Evolutionary conservation across 768 basidiomycete species (phyloP).

Genomic region (Boletus edulis): DNA sequence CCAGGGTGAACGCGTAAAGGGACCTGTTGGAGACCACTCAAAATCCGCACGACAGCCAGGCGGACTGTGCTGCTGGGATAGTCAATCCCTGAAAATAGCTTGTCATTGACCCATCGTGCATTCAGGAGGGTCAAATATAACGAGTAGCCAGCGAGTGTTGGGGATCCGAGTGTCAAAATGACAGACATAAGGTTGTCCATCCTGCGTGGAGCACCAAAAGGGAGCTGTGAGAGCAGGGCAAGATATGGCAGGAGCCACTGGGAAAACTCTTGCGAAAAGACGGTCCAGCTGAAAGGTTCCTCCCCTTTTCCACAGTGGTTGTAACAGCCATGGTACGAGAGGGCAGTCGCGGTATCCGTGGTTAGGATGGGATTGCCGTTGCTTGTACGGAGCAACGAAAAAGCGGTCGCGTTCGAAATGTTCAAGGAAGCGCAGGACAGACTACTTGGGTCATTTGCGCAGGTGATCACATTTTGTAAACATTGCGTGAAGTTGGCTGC

Average conservation of each 20-base stretch:
- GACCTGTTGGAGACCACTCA: constrained; percentile 43
- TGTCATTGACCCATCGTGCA: constrained; percentile 39
- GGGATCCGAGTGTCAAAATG: constrained; percentile 44
- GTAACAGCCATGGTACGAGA: constrained; percentile 8
- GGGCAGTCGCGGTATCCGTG: not conserved
- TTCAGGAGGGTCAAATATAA: constrained; percentile 43
- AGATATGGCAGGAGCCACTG: constrained; percentile 50
- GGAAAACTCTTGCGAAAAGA: constrained; percentile 36
- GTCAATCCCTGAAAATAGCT: constrained; percentile 27
- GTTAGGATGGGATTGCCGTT: not conserved
- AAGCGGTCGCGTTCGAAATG: constrained; percentile 4
- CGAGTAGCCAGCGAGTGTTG: constrained; percentile 45
- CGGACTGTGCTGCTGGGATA: constrained; percentile 20
- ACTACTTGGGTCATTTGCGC: not conserved
- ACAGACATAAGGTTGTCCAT: constrained; percentile 43
- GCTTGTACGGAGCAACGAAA: constrained; percentile 16
- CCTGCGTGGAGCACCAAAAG: constrained; percentile 40
- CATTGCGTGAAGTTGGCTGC: constrained; percentile 15
- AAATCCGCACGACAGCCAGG: constrained; percentile 28
- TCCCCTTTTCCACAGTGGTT: constrained; percentile 7
- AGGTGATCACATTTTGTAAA: constrained; percentile 2
- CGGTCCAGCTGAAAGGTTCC: constrained; percentile 19
- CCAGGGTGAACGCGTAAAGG: constrained; percentile 34
- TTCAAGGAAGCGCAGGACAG: constrained; percentile 1
- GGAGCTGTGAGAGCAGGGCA: constrained; percentile 48